phyloP scores from a whole-genome alignment of 768 basidiomycete species.

The Termitomyces sp. region DNA sequence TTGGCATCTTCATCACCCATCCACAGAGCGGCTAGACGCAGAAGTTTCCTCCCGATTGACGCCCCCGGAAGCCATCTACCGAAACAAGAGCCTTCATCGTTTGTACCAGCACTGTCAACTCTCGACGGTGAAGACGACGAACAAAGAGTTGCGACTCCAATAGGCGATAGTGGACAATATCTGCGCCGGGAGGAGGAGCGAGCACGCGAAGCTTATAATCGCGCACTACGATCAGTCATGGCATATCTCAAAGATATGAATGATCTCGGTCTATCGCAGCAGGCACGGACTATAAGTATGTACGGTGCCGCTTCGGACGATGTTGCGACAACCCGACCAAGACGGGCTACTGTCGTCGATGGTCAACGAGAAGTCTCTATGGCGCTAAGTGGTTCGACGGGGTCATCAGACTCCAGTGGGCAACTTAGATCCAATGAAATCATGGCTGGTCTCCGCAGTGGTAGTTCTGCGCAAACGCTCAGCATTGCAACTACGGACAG shows the following conservation, averaged over 20 bases:
- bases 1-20: constrained; percentile 40
- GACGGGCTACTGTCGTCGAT: constrained; percentile 67
- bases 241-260: constrained; percentile 95
- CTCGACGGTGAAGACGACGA: constrained; percentile 35
- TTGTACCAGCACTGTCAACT: constrained; percentile 47
- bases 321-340: constrained; percentile 37
- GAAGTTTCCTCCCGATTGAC: constrained; percentile 88
- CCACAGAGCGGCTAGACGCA: constrained; percentile 59
- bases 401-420: constrained; percentile 37
- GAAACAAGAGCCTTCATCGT: constrained; percentile 59
- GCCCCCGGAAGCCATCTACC: constrained; percentile 50
- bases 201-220: constrained; percentile 64
- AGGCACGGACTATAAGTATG: constrained; percentile 49
- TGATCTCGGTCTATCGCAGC: constrained; percentile 75
- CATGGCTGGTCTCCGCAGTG: constrained; percentile 56
- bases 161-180: constrained; percentile 42
- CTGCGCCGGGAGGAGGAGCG: constrained; percentile 67
- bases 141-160: constrained; percentile 35
- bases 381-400: constrained; percentile 42
- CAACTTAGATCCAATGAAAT: constrained; percentile 65
- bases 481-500: constrained; percentile 78
- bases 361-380: constrained; percentile 52
- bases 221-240: constrained; percentile 88
- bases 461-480: constrained; percentile 56
- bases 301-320: constrained; percentile 53